A percentile compares a stretch with the other conserved stretches of the same genome.
phyloP scores from a whole-genome alignment of 2,329 filamentous ascomycete species.

The Fusarium sp. region DNA sequence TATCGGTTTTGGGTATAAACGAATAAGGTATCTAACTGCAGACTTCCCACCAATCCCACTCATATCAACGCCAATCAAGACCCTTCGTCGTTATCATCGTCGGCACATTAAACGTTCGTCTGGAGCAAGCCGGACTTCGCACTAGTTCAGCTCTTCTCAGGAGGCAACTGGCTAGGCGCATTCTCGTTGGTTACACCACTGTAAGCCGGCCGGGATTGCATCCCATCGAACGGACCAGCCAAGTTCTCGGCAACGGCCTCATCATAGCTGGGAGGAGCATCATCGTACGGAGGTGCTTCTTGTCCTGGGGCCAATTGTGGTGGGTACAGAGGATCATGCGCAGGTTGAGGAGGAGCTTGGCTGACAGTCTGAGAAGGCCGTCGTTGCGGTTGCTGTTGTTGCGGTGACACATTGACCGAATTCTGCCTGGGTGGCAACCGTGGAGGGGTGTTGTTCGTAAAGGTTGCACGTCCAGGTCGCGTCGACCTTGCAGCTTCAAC shows the following conservation, averaged over 20 bases:
- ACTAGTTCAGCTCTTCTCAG: slow-evolving; percentile 52
- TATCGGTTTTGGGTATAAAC: slow-evolving; percentile 4
- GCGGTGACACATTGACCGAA: slow-evolving; percentile 34
- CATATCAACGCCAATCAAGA: background rate
- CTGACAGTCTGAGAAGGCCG: slow-evolving; percentile 41
- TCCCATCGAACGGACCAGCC: slow-evolving; percentile 73
- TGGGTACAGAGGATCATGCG: slow-evolving; percentile 66
- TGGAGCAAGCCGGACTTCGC: background rate
- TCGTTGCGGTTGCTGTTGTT: slow-evolving; percentile 33
- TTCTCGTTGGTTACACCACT: slow-evolving; percentile 72
- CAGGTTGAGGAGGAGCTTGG: slow-evolving; percentile 45
- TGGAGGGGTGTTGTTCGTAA: slow-evolving; percentile 47
- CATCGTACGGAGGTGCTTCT: slow-evolving; percentile 65
- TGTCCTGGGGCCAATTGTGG: slow-evolving; percentile 63
- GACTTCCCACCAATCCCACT: background rate
- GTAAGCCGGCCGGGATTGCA: slow-evolving; percentile 71
- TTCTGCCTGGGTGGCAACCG: slow-evolving; percentile 52
- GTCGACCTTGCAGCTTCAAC: slow-evolving; percentile 65
- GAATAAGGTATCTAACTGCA: slow-evolving; percentile 15
- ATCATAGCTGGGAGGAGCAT: slow-evolving; percentile 94
- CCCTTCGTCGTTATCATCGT: slow-evolving; percentile 26
- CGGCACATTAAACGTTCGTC: slow-evolving; percentile 15
- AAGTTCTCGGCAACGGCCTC: slow-evolving; percentile 87
- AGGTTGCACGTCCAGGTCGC: slow-evolving; percentile 55
- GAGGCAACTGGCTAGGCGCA: slow-evolving; percentile 62